phyloP scores from a whole-genome alignment of 768 basidiomycete species.

The Roridomyces roridus region DNA sequence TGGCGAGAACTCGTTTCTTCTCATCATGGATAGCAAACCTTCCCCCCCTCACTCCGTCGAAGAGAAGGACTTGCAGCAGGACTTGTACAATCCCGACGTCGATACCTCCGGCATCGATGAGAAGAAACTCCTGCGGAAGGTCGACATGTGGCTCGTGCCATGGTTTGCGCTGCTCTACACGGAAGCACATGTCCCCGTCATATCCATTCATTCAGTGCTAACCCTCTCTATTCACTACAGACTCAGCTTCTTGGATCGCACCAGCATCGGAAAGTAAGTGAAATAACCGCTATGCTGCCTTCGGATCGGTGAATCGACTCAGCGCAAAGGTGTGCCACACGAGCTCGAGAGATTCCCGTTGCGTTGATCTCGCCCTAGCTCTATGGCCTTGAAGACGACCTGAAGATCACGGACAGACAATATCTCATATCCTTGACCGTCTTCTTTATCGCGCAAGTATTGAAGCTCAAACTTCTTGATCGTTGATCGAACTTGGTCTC shows the following conservation, averaged over 20 bases:
- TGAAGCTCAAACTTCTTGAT: too few species aligned
- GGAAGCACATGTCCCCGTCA: too few species aligned
- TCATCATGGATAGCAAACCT: constrained; percentile 19
- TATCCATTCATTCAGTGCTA: too few species aligned
- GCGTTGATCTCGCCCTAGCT: constrained; percentile 42
- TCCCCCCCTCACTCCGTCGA: constrained; percentile 11
- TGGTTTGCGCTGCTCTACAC: constrained; percentile 78
- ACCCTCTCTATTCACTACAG: too few species aligned
- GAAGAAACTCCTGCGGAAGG: constrained; percentile 58
- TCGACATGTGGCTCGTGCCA: constrained; percentile 74
- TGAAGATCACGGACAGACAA: constrained; percentile 66
- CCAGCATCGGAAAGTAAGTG: constrained; percentile 60
- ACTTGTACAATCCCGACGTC: constrained; percentile 55
- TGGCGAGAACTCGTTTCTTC: background rate
- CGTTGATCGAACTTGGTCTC: background rate
- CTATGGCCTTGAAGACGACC: constrained; percentile 61
- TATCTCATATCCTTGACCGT: constrained; percentile 73
- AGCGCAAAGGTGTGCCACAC: constrained; percentile 58
- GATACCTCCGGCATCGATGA: constrained; percentile 62
- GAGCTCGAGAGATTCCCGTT: background rate
- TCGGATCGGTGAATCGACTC: background rate
- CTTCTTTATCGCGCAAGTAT: constrained; percentile 57
- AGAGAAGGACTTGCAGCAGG: constrained; percentile 19
- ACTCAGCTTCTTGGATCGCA: constrained; percentile 64
- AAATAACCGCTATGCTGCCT: background rate